Evolutionary conservation across 2,329 filamentous ascomycete genomes (phyloP).

Genomic region (Thyridium curvatum): DNA sequence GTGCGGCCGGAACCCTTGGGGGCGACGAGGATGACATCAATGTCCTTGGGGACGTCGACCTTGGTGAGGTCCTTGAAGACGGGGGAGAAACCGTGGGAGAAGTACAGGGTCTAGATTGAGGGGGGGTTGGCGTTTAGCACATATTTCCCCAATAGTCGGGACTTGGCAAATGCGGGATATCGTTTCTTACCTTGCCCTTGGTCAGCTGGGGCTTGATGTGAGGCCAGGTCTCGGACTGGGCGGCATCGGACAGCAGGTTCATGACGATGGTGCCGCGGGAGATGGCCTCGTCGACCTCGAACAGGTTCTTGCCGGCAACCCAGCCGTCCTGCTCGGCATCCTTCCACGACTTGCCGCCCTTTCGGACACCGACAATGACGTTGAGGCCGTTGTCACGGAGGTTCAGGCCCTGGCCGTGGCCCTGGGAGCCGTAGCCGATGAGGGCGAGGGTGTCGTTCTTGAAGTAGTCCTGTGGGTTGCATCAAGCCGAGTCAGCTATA

Average conservation of each 20-base stretch:
- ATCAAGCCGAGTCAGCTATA: slow-evolving; percentile 4
- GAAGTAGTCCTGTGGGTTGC: slow-evolving; percentile 85
- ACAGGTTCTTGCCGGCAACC: slow-evolving; percentile 97
- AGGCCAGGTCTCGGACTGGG: slow-evolving; percentile 98
- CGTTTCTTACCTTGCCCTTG: slow-evolving; percentile 81
- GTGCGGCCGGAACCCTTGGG: slow-evolving; percentile 99
- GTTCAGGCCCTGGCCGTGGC: slow-evolving; percentile 98
- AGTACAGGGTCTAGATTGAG: slow-evolving; percentile 83
- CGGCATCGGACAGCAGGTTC: slow-evolving; percentile 97
- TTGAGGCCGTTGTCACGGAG: slow-evolving; percentile 99
- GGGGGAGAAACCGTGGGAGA: slow-evolving; percentile 99
- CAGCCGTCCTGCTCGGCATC: slow-evolving; percentile 96
- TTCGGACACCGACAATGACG: slow-evolving; percentile 97
- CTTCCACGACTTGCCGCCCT: slow-evolving; percentile 97
- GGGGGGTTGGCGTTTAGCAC: background rate
- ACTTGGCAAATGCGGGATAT: slow-evolving; percentile 3
- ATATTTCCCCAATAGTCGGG: background rate
- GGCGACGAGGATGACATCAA: slow-evolving; percentile 98
- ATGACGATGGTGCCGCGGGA: slow-evolving; percentile 90
- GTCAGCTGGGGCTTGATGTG: slow-evolving; percentile 95
- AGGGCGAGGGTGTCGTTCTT: slow-evolving; percentile 99
- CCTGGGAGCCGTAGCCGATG: slow-evolving; percentile 97
- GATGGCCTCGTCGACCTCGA: slow-evolving; percentile 97
- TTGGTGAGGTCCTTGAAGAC: slow-evolving; percentile 99
- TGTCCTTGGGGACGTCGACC: slow-evolving; percentile 90